A percentile compares a stretch with the other conserved stretches of the same genome.
These are phyloP conservation scores for Parachlorella kessleri DNA, from an alignment of 139 green algal genomes.

Conservation along the genomic window DNA sequence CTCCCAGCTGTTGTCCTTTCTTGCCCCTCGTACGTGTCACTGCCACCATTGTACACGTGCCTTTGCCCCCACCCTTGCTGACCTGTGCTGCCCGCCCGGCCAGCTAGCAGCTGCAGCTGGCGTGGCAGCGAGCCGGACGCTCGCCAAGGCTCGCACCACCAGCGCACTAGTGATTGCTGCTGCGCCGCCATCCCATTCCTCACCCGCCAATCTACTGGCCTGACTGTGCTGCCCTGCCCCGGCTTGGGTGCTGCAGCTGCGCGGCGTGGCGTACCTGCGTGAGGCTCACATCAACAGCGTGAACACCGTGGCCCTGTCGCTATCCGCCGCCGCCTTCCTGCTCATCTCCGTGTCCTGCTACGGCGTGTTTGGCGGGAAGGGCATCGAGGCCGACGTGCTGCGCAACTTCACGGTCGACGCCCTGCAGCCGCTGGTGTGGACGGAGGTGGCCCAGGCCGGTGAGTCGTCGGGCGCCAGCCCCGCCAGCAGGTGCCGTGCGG, in stretches of 20 bases:
- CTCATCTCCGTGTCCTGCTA: conserved; percentile 36
- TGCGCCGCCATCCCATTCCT: not conserved
- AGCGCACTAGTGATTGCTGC: not conserved
- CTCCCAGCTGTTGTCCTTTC: too few species aligned
- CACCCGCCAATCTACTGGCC: not conserved
- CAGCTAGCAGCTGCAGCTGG: too few species aligned
- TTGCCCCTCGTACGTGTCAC: too few species aligned
- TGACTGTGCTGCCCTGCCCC: not conserved
- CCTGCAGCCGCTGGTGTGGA: conserved; percentile 16
- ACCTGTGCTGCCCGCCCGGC: too few species aligned
- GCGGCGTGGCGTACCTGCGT: conserved; percentile 4
- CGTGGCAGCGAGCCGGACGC: too few species aligned
- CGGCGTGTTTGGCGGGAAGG: conserved; percentile 21
- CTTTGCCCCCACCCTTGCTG: too few species aligned
- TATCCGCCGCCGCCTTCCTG: conserved; percentile 14
- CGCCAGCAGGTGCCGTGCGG: too few species aligned
- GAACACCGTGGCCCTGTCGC: not conserved
- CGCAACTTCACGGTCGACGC: conserved; percentile 32
- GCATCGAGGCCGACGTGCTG: conserved; percentile 20
- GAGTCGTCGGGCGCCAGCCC: too few species aligned
- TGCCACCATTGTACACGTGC: too few species aligned
- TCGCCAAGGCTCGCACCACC: too few species aligned
- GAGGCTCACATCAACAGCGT: conserved; percentile 20
- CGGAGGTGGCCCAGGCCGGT: conserved; percentile 28
- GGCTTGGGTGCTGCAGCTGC: not conserved